A percentile compares a stretch with the other conserved stretches of the same genome.
Evolutionary conservation across 805 yeast genomes (phyloP).

Genomic region (Myxozyma nipponensis): DNA sequence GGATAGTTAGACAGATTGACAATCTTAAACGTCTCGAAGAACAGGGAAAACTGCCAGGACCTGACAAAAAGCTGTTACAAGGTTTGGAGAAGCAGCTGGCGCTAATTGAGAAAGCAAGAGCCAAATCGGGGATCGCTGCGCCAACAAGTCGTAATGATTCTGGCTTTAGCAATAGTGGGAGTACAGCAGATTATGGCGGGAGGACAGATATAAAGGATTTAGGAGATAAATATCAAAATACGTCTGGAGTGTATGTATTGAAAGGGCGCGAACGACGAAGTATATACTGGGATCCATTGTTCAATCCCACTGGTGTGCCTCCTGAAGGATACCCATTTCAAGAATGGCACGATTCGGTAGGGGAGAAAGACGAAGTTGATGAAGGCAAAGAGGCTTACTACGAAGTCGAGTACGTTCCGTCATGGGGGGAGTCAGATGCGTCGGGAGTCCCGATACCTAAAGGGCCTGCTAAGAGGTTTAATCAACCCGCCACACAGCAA

Average conservation of each 20-base stretch:
- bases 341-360: conserved; percentile 22
- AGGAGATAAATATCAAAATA: conserved; percentile 17
- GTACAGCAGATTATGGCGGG: neutral
- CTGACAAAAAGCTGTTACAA: conserved; percentile 18
- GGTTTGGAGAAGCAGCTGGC: conserved; percentile 22
- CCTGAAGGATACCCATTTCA: conserved; percentile 24
- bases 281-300: conserved; percentile 29
- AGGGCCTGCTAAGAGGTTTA: conserved; percentile 24
- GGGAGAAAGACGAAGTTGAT: conserved; percentile 2
- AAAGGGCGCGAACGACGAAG: conserved; percentile 26
- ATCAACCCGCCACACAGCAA: neutral
- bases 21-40: conserved; percentile 13
- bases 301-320: conserved; percentile 28
- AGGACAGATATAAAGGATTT: neutral
- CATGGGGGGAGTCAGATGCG: conserved; percentile 16
- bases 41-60: conserved; percentile 19
- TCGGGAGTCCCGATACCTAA: conserved; percentile 25
- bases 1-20: conserved; percentile 21
- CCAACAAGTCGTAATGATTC: neutral
- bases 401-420: conserved; percentile 12
- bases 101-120: conserved; percentile 18
- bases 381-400: conserved; percentile 3
- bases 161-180: conserved; percentile 1
- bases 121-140: neutral
- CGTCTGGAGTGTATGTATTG: conserved; percentile 19